A percentile compares a stretch with the other conserved stretches of the same genome.
Evolutionary conservation across 2,329 filamentous ascomycete genomes (phyloP).

Genomic region (Fusarium veterinarium): DNA sequence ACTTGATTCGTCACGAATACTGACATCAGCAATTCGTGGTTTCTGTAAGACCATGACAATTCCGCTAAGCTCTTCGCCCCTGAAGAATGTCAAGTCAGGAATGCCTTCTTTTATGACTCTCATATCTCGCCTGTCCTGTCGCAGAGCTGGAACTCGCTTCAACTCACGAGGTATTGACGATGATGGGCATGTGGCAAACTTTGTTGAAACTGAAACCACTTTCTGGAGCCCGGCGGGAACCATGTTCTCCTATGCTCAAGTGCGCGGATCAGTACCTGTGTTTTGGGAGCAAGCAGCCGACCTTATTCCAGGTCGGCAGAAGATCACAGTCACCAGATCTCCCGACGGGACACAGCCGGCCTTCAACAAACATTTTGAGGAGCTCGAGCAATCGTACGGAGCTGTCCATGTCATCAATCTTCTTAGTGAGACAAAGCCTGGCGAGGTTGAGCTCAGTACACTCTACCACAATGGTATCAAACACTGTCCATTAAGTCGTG

Average conservation of each 20-base stretch:
- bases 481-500: constrained; percentile 76
- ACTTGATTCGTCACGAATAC: constrained; percentile 86
- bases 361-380: constrained; percentile 94
- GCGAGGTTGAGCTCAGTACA: constrained; percentile 84
- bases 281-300: constrained; percentile 97
- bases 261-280: constrained; percentile 90
- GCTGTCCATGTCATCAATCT: constrained; percentile 94
- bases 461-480: constrained; percentile 83
- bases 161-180: constrained; percentile 98
- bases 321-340: constrained; percentile 90
- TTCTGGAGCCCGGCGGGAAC: constrained; percentile 84
- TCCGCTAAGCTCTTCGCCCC: constrained; percentile 78
- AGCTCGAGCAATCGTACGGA: constrained; percentile 87
- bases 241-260: constrained; percentile 93
- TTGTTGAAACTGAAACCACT: constrained; percentile 96
- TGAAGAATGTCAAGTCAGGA: constrained; percentile 73
- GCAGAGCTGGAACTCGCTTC: constrained; percentile 92
- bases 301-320: constrained; percentile 90
- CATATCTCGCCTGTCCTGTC: constrained; percentile 91
- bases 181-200: constrained; percentile 97
- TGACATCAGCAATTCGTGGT: constrained; percentile 93
- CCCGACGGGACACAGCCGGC: constrained; percentile 91
- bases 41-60: constrained; percentile 91
- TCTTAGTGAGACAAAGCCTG: constrained; percentile 88
- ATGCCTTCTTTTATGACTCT: constrained; percentile 87